A percentile compares a stretch with the other conserved stretches of the same genome.
phyloP scores from a whole-genome alignment of 352 stramenopile genomes.

The Globisporangium nagaii region DNA sequence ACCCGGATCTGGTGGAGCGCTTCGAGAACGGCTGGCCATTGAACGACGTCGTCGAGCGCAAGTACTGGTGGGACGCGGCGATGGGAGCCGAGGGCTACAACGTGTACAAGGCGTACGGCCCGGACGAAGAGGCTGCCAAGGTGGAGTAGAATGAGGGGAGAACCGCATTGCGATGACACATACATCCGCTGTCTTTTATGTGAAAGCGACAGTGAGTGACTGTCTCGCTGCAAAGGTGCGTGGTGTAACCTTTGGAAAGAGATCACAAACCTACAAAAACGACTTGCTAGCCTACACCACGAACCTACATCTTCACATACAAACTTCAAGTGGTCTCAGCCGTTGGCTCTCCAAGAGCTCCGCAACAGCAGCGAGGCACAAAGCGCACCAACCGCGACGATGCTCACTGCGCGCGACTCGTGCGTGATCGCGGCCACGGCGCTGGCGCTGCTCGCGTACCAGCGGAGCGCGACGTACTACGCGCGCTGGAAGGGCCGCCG shows the following conservation, averaged over 20 bases:
- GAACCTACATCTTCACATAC: background rate
- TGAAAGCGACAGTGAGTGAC: background rate
- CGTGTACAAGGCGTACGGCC: background rate
- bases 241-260: background rate
- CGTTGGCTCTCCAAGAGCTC: background rate
- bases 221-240: background rate
- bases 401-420: slow-evolving; percentile 17
- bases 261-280: background rate
- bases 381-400: too few relatives aligned
- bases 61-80: background rate
- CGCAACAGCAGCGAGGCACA: too few relatives aligned
- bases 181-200: too few relatives aligned
- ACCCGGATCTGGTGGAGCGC: background rate
- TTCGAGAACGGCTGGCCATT: background rate
- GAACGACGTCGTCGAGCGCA: background rate
- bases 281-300: background rate
- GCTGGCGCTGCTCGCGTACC: slow-evolving; percentile 13
- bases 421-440: slow-evolving; percentile 13
- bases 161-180: too few relatives aligned
- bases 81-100: background rate
- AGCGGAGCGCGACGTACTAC: slow-evolving; percentile 14
- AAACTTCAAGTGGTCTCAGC: background rate
- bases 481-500: slow-evolving; percentile 11
- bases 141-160: too few relatives aligned
- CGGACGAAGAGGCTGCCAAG: too few relatives aligned